Conservation (phyloP, 192 early-diverging fungal species). For the Coemansia sp. region DNA sequence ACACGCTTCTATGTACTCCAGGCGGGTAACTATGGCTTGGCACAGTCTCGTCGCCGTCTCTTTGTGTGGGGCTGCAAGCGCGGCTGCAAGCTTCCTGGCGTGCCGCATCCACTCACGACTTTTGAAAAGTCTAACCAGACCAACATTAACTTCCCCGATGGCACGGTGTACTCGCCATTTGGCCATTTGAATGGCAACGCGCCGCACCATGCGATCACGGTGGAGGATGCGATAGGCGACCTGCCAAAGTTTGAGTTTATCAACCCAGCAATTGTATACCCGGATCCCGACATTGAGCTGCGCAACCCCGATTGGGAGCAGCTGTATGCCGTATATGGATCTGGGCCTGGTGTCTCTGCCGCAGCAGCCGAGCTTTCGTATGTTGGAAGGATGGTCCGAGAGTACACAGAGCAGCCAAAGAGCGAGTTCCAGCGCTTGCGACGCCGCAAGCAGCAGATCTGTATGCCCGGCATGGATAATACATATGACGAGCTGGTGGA, state of each 20-base stretch:
- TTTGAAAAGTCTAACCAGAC: constrained; percentile 46
- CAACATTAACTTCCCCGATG: constrained; percentile 46
- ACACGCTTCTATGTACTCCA: constrained; percentile 61
- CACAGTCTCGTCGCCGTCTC: constrained; percentile 62
- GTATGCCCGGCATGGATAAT: constrained; percentile 10
- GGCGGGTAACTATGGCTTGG: constrained; percentile 60
- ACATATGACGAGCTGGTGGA: constrained; percentile 26
- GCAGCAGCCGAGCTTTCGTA: constrained; percentile 20
- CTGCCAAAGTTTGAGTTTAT: constrained; percentile 65
- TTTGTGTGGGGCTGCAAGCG: constrained; percentile 64
- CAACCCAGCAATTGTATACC: constrained; percentile 52
- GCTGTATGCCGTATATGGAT: constrained; percentile 24
- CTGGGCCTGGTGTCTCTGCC: constrained; percentile 5
- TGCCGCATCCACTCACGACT: constrained; percentile 56
- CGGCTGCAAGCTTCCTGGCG: constrained; percentile 53
- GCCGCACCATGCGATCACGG: constrained; percentile 55
- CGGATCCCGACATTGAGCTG: constrained; percentile 15
- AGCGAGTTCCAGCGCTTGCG: constrained; percentile 55
- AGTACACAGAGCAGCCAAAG: constrained; percentile 37
- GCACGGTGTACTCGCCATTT: constrained; percentile 40
- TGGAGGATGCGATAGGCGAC: constrained; percentile 65
- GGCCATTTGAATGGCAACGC: constrained; percentile 50
- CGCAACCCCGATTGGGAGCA: constrained; percentile 24
- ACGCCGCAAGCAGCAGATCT: constrained; percentile 34
- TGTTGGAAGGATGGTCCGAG: constrained; percentile 49